Base-by-base conservation (phyloP, 2,329 filamentous ascomycete genomes). In the Stemphylium lycopersici region DNA sequence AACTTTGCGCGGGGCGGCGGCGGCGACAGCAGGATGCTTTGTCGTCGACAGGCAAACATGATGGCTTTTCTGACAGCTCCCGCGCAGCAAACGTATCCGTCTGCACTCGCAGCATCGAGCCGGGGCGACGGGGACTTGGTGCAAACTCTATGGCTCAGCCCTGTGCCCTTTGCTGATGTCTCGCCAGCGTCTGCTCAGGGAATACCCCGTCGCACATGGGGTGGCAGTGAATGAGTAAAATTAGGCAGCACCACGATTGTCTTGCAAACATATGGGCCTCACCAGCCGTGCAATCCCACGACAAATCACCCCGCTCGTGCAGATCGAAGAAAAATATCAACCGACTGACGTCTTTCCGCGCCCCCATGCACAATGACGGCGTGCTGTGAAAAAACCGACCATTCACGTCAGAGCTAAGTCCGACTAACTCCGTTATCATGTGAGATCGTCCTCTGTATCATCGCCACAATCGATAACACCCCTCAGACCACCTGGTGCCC, bases 301-400 rank as follows among this genome's bases (percentile, higher is more conserved):
- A 20, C 46, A 16, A 45, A 48, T 41, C 38, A 22, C 34, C 26
- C 39, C 41, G 37, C 36, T 7, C 37, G n/a, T 31, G 32, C 18
- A 31, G n/a, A 51, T 50, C 31, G 29, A 33, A 33, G 43, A 53
- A 56, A 60, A 55, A 41, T 52, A 48, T 40, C 47, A 46, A 49
- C 7, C 20, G 18, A 42, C 48, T 58, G 52, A 57, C 44, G 53
- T 58, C 54, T 49, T 55, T 41, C 53, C 56, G 59, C 63, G 51
- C 52, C 47, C 16, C 34, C 43, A 67, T 71, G 68, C 68, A 69
- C 62, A 62, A 71, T 71, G 68, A 70, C 66, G 61, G 58, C 49
- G 55, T 55, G 40, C 50, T 56, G 45, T 41, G 36, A 32, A 34
- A 34, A 38, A 37, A 29, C 26, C 46, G 48, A 42, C 48, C 52